These are phyloP conservation scores for Vanderwaltozyma polyspora DNA, from an alignment of 805 yeast species.

Conservation along the genomic window DNA sequence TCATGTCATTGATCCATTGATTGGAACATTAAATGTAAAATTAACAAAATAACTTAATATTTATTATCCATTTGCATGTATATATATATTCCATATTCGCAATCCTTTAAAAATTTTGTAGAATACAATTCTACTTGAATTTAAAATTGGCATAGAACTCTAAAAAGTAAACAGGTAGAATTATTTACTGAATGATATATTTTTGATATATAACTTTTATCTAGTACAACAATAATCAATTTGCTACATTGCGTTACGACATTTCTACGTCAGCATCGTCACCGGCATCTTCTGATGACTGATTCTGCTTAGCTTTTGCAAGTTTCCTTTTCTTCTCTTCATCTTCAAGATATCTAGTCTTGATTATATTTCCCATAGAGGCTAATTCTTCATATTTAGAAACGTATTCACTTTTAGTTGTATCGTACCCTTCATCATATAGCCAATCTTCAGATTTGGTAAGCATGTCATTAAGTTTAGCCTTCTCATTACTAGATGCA, in stretches of 20 bases:
- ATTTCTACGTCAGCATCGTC: conserved; percentile 15
- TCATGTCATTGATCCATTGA: too few species aligned
- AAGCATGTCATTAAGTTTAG: conserved; percentile 59
- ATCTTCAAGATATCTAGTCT: conserved; percentile 88
- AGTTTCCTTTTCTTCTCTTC: conserved; percentile 92
- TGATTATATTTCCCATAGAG: conserved; percentile 84
- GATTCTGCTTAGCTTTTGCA: conserved; percentile 27
- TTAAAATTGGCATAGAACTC: too few species aligned
- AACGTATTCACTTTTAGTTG: conserved; percentile 91
- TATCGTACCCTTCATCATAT: conserved; percentile 93
- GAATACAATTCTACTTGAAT: too few species aligned
- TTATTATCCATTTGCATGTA: neutral
- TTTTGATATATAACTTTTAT: too few species aligned
- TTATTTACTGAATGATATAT: too few species aligned
- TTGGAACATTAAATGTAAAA: neutral
- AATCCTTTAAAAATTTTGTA: neutral
- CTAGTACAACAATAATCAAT: too few species aligned
- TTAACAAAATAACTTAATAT: too few species aligned
- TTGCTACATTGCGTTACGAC: too few species aligned
- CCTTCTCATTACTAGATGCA: conserved; percentile 86
- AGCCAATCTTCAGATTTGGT: conserved; percentile 94
- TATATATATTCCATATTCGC: neutral
- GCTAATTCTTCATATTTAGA: conserved; percentile 98
- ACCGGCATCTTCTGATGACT: neutral
- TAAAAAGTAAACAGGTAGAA: too few species aligned